A percentile compares a stretch with the other conserved stretches of the same genome.
Evolutionary conservation across 2,329 filamentous ascomycete species (phyloP).

Genomic region (Pseudogymnoascus sp.): DNA sequence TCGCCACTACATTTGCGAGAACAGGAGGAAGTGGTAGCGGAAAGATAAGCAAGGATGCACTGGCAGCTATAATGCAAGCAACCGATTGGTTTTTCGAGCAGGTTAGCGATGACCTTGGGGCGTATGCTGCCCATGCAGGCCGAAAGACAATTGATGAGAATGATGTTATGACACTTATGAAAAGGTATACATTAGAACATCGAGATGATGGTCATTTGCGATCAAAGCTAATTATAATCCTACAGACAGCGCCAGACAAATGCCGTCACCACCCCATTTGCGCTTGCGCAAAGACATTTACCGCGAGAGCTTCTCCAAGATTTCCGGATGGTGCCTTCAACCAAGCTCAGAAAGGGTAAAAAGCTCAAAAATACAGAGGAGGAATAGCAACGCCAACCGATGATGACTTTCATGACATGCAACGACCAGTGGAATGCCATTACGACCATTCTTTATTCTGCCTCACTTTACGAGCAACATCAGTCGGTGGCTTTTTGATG

Average conservation of each 20-base stretch:
- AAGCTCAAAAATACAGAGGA: background rate
- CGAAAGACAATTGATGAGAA: slow-evolving; percentile 79
- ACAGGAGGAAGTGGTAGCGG: slow-evolving; percentile 55
- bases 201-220: background rate
- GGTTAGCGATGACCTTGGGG: slow-evolving; percentile 66
- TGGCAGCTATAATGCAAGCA: slow-evolving; percentile 67
- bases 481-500: slow-evolving; percentile 72
- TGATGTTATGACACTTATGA: slow-evolving; percentile 75
- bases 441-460: slow-evolving; percentile 66
- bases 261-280: slow-evolving; percentile 65
- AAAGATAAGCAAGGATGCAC: slow-evolving; percentile 63
- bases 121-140: slow-evolving; percentile 72
- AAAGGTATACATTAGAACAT: slow-evolving; percentile 48
- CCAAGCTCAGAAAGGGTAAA: slow-evolving; percentile 36
- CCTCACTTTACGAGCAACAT: slow-evolving; percentile 63
- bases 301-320: slow-evolving; percentile 77
- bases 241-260: slow-evolving; percentile 69
- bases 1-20: slow-evolving; percentile 62
- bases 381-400: slow-evolving; percentile 23
- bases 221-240: slow-evolving; percentile 28
- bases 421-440: slow-evolving; percentile 14
- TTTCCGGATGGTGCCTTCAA: slow-evolving; percentile 59
- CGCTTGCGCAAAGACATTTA: slow-evolving; percentile 73
- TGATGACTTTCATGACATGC: slow-evolving; percentile 2
- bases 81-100: slow-evolving; percentile 93